Percentiles rank a stretch among this genome's conserved stretches.
Conservation (phyloP, 345 rosid species). For the Diplotaxis tenuifolia region DNA sequence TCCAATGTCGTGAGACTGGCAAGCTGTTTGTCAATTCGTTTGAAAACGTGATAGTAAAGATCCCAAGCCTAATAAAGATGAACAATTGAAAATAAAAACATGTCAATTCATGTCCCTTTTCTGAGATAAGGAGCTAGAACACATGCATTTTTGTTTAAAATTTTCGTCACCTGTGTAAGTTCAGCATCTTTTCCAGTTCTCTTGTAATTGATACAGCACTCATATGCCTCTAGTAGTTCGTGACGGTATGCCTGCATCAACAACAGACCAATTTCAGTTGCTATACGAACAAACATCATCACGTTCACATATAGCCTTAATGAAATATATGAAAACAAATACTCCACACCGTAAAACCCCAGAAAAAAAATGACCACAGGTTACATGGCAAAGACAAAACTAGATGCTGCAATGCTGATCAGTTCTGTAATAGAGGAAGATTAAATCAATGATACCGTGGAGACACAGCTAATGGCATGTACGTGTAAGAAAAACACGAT, state of each 20-base stretch:
- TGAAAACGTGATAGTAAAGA: slow-evolving; percentile 91
- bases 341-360: background rate
- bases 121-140: slow-evolving; percentile 4
- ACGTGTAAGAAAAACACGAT: background rate
- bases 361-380: background rate
- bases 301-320: slow-evolving; percentile 12
- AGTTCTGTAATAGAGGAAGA: background rate
- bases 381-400: slow-evolving; percentile 9
- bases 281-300: background rate
- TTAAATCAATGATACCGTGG: slow-evolving; percentile 11
- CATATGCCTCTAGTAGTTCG: slow-evolving; percentile 86
- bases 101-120: slow-evolving; percentile 16
- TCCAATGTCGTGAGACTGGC: slow-evolving; percentile 88
- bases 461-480: background rate
- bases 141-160: background rate
- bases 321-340: background rate
- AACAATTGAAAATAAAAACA: slow-evolving; percentile 14
- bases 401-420: slow-evolving; percentile 12
- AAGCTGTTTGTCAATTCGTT: slow-evolving; percentile 92
- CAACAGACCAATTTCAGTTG: slow-evolving; percentile 24
- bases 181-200: slow-evolving; percentile 93
- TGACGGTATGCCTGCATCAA: slow-evolving; percentile 75
- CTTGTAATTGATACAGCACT: slow-evolving; percentile 82
- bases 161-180: slow-evolving; percentile 74
- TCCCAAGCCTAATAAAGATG: slow-evolving; percentile 86